Conservation (phyloP, 305 asterid genomes). For the Solanum hybrid region DNA sequence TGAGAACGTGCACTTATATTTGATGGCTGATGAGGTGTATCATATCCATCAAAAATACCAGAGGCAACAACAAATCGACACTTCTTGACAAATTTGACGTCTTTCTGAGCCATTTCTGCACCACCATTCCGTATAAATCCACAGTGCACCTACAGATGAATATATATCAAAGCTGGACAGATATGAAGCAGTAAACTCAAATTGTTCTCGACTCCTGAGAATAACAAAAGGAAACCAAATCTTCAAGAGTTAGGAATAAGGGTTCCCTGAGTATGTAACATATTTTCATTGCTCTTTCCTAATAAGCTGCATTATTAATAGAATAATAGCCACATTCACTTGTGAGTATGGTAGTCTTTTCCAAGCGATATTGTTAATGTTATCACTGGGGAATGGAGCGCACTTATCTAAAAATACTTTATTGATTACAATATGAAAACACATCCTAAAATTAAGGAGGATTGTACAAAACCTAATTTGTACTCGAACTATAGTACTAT, state of each 20-base stretch:
- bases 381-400: neutral
- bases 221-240: neutral
- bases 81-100: conserved; percentile 54
- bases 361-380: neutral
- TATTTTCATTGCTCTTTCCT: neutral
- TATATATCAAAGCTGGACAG: neutral
- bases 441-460: neutral
- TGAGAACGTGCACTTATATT: conserved; percentile 64
- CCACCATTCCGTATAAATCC: conserved; percentile 89
- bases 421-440: neutral
- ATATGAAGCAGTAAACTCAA: neutral
- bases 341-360: neutral
- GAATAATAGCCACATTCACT: neutral
- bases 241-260: neutral
- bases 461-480: neutral
- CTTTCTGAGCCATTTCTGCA: conserved; percentile 69
- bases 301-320: neutral
- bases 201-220: neutral
- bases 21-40: conserved; percentile 84
- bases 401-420: neutral
- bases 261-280: neutral
- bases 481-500: neutral
- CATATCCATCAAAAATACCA: conserved; percentile 93
- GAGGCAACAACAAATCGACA: conserved; percentile 88
- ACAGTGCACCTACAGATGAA: conserved; percentile 71